Percentiles rank a stretch among this genome's conserved stretches.
Evolutionary conservation across 1,284 basidiomycete genomes (phyloP).

Genomic region (Macrocystidia cucumis): DNA sequence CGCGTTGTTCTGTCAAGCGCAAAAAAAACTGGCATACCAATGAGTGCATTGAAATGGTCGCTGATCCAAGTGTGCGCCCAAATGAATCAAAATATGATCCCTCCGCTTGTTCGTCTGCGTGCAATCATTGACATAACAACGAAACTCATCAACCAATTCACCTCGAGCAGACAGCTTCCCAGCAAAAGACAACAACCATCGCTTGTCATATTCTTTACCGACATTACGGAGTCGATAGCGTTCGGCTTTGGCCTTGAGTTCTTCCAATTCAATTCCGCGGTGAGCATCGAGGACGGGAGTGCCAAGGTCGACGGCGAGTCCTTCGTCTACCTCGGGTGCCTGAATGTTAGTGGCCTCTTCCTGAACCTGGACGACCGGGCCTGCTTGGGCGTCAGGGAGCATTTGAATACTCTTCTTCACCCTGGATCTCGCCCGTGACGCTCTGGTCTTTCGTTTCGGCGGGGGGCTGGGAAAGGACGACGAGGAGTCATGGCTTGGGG

Average conservation of each 20-base stretch:
- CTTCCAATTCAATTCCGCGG: constrained; percentile 42
- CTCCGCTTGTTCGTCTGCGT: constrained; percentile 57
- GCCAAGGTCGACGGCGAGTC: constrained; percentile 21
- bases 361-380: constrained; percentile 4
- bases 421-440: constrained; percentile 3
- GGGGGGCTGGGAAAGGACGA: constrained; percentile 13
- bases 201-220: constrained; percentile 47
- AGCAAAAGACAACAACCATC: constrained; percentile 56
- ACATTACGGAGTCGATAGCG: constrained; percentile 43
- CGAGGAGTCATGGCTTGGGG: constrained; percentile 7
- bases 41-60: constrained; percentile 50
- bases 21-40: constrained; percentile 36
- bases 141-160: constrained; percentile 47
- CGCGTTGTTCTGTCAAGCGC: not conserved
- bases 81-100: constrained; percentile 65
- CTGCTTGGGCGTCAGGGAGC: constrained; percentile 1
- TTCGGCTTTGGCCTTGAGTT: constrained; percentile 45
- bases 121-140: constrained; percentile 59
- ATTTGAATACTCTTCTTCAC: too few relatives aligned
- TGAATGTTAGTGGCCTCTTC: constrained; percentile 11
- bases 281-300: constrained; percentile 53
- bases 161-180: constrained; percentile 53
- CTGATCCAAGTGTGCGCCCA: constrained; percentile 62
- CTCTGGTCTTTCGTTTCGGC: constrained; percentile 2
- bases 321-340: too few relatives aligned